Base-by-base conservation (phyloP, 2,329 filamentous ascomycete species). In the Aspergillus brasiliensis region DNA sequence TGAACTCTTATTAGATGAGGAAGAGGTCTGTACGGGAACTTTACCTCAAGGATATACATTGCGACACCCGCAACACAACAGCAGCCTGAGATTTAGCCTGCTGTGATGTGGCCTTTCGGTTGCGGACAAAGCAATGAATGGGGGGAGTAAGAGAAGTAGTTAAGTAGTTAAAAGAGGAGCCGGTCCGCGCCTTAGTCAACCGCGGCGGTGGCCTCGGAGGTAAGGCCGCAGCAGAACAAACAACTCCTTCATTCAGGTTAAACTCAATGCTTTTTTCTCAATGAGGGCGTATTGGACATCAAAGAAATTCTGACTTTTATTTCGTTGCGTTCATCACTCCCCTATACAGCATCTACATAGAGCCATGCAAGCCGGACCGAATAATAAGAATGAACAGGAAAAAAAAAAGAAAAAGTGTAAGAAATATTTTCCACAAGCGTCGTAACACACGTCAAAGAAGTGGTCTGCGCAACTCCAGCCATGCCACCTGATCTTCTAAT, bases 1-100 rank as follows among this genome's bases (percentile, higher is more conserved):
- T 37, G 6, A 21, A 13, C 19, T 19, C 10, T 11, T n/a, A 11
- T 34, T 25, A n/a, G n/a, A n/a, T 27, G 31, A 21, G 28, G 28
- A 21, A 54, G 8, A 37, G 15, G 17, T 49, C 23, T 37, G 27
- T 27, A 17, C 6, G 17, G 15, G 51, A 11, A 37, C 47, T 63
- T 60, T 66, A 75, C 73, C 70, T 76, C 72, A 56, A 75, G 73
- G 51, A 76, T 74, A 68, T 73, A 71, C 73, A 75, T 75, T 57
- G 58, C 61, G 63, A 62, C 51, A 60, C 55, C 59, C 53, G 47
- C 64, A 62, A 63, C 60, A 64, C 65, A 59, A 62, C 59, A 59
- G 65, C 53, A 52, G 57, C 48, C 55, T 57, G 21, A 44, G 37
- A 44, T 19, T 57, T 51, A 48, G 54, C 52, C 49, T 51, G 61